Evolutionary conservation across 139 green algal species (phyloP).

Genomic region (Eudorina sp.): DNA sequence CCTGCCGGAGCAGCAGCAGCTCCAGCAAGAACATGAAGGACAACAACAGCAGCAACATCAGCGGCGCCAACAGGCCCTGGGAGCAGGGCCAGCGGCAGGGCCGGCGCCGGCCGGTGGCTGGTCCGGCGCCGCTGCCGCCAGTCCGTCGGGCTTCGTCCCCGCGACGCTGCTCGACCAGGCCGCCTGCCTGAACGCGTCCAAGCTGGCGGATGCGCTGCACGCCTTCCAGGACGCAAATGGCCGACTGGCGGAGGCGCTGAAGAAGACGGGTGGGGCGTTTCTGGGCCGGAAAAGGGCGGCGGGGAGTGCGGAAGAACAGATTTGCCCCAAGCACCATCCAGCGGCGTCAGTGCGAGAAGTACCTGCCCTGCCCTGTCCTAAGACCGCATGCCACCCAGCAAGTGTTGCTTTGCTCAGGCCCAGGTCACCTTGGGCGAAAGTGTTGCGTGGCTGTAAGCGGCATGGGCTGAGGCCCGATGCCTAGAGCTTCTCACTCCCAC

Average conservation of each 20-base stretch:
- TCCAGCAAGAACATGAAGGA: no score
- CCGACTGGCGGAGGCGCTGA: background rate
- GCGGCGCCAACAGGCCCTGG: background rate
- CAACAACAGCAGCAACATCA: background rate
- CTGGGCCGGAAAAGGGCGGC: background rate
- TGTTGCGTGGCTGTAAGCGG: no score
- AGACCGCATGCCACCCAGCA: no score
- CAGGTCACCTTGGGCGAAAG: no score
- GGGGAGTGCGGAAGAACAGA: background rate
- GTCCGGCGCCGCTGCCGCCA: background rate
- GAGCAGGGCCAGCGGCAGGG: background rate
- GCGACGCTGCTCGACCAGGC: constrained; percentile 8
- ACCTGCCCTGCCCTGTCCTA: no score
- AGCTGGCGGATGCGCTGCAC: constrained; percentile 7
- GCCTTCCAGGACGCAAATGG: constrained; percentile 36
- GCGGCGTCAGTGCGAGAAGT: no score
- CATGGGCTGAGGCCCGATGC: no score
- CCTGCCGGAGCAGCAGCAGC: background rate
- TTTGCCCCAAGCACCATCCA: no score
- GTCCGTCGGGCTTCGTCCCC: background rate
- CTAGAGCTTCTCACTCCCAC: no score
- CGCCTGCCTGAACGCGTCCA: constrained; percentile 2
- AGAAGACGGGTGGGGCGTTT: background rate
- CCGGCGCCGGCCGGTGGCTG: background rate
- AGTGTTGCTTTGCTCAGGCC: no score